Evolutionary conservation across 2,329 filamentous ascomycete genomes (phyloP).

Genomic region (Aspergillus ibericus): DNA sequence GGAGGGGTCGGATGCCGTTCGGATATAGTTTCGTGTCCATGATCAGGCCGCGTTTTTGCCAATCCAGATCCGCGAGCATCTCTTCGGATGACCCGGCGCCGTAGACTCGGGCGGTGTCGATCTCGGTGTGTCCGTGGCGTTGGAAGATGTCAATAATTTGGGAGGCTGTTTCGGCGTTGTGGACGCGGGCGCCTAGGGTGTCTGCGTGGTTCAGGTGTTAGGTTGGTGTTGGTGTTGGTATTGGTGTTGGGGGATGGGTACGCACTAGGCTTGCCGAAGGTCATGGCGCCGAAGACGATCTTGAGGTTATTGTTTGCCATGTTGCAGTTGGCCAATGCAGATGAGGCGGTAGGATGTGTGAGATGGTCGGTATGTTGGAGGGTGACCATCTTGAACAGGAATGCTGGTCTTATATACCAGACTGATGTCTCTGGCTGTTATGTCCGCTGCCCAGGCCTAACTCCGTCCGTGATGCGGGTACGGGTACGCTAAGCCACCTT

Average conservation of each 20-base stretch:
- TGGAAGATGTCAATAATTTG: constrained; percentile 32
- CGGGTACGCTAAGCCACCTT: neutral
- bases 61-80: constrained; percentile 36
- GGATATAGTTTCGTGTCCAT: constrained; percentile 49
- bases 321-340: too few species aligned
- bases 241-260: constrained; percentile 16
- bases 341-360: too few species aligned
- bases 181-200: neutral
- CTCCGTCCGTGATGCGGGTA: too few species aligned
- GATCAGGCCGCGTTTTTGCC: constrained; percentile 40
- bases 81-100: constrained; percentile 34
- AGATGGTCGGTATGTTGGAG: too few species aligned
- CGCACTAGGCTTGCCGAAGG: constrained; percentile 35
- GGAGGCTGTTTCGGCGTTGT: constrained; percentile 16
- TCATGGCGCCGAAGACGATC: constrained; percentile 41
- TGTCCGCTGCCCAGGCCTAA: too few species aligned
- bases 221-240: too few species aligned
- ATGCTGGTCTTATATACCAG: too few species aligned
- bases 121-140: constrained; percentile 27
- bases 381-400: too few species aligned
- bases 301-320: neutral
- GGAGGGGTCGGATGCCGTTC: constrained; percentile 19
- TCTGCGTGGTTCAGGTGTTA: neutral
- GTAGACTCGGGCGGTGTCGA: constrained; percentile 35
- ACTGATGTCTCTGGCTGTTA: too few species aligned